Percentiles rank a stretch among this genome's conserved stretches.
phyloP scores from a whole-genome alignment of 306 rosid species.

The Rosa persica region DNA sequence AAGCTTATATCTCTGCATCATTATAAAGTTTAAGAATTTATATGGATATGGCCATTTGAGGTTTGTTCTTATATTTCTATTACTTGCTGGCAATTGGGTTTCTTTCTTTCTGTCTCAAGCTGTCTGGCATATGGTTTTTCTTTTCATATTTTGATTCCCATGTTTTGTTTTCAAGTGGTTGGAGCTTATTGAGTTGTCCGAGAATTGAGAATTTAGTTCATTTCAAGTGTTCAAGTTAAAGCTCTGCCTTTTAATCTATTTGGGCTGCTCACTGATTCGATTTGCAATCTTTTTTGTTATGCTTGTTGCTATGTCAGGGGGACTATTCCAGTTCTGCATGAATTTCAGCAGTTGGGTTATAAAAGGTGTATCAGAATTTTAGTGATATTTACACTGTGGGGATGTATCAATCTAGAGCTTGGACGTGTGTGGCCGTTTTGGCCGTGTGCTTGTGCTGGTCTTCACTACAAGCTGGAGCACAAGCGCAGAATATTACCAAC shows the following conservation, averaged over 20 bases:
- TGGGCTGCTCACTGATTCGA: conserved; percentile 20
- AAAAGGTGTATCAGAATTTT: conserved; percentile 27
- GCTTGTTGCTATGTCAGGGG: conserved; percentile 37
- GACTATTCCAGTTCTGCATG: conserved; percentile 8
- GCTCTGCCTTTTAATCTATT: neutral
- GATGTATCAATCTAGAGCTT: conserved; percentile 58
- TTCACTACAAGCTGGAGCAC: conserved; percentile 38
- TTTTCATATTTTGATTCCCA: neutral
- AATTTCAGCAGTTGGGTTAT: conserved; percentile 20
- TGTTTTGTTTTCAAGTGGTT: conserved; percentile 5
- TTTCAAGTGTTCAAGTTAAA: neutral
- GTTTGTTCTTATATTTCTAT: conserved; percentile 1
- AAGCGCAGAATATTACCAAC: conserved; percentile 25
- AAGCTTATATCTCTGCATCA: conserved; percentile 4
- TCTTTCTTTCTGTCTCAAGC: neutral
- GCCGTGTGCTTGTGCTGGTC: conserved; percentile 50
- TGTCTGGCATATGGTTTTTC: conserved; percentile 13
- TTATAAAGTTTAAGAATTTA: neutral
- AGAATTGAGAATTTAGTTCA: neutral
- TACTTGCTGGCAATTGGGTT: conserved; percentile 13
- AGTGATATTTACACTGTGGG: conserved; percentile 21
- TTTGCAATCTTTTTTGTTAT: conserved; percentile 5
- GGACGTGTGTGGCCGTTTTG: conserved; percentile 38
- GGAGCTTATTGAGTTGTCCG: conserved; percentile 4
- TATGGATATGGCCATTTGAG: neutral